Conservation (phyloP, 176 grass and related monocot genomes). For the Carex parvula region DNA sequence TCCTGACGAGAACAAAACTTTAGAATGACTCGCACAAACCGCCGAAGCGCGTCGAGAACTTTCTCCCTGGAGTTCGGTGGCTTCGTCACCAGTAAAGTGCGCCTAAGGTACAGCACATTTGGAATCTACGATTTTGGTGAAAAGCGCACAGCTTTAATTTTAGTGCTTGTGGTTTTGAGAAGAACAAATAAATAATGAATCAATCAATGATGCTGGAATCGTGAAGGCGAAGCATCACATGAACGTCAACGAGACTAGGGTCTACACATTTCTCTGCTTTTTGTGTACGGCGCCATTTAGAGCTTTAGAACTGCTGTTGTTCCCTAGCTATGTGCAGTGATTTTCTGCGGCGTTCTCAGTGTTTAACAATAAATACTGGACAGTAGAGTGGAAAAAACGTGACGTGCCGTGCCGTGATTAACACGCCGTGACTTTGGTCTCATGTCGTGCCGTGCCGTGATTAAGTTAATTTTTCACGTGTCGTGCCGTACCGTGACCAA, state of each 20-base stretch:
- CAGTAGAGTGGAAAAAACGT: too few relatives aligned
- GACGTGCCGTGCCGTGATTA: too few relatives aligned
- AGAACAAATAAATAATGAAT: background rate
- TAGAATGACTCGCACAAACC: background rate
- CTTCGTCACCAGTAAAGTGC: background rate
- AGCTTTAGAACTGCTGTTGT: slow-evolving; percentile 5
- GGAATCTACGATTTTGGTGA: background rate
- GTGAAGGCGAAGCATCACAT: background rate
- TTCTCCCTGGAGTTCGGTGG: background rate
- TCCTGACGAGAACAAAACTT: background rate
- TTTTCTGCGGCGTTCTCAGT: background rate
- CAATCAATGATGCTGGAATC: background rate
- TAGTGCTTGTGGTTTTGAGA: background rate
- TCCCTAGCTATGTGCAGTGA: background rate
- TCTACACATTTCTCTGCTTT: slow-evolving; percentile 5
- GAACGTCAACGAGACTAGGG: background rate
- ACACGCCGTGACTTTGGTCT: too few relatives aligned
- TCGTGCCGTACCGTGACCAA: too few relatives aligned
- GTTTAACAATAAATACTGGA: background rate
- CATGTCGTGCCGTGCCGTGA: too few relatives aligned
- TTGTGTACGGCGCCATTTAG: slow-evolving; percentile 3
- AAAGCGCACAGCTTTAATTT: background rate
- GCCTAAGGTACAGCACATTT: background rate
- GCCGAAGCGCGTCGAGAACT: background rate
- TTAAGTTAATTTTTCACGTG: too few relatives aligned